Conservation (phyloP, 179 eudicot genomes). For the Dionaea muscipula region DNA sequence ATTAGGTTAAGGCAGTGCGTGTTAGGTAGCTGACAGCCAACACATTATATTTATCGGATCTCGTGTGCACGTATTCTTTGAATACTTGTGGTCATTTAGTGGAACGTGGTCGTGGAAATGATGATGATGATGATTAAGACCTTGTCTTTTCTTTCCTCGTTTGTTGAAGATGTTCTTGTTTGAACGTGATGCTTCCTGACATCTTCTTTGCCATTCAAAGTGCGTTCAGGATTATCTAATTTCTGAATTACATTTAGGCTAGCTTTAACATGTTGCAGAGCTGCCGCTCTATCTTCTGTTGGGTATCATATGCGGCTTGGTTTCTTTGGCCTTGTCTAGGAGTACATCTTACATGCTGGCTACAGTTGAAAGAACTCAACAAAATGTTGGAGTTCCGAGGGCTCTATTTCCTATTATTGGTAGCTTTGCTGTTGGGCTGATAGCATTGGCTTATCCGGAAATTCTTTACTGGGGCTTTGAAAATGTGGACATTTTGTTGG, state of each 20-base stretch:
- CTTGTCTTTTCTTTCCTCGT: background rate
- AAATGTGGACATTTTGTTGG: constrained; percentile 80
- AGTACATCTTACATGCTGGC: constrained; percentile 63
- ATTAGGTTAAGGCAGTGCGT: no score
- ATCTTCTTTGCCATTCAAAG: background rate
- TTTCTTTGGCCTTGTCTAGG: constrained; percentile 61
- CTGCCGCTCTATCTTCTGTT: constrained; percentile 90
- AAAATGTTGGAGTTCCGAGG: constrained; percentile 39
- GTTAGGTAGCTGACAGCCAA: no score
- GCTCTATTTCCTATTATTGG: constrained; percentile 57
- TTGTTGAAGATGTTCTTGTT: background rate
- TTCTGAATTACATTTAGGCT: constrained; percentile 13
- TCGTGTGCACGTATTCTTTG: no score
- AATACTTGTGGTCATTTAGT: no score
- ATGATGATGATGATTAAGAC: background rate
- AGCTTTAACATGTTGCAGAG: constrained; percentile 41
- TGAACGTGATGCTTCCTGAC: background rate
- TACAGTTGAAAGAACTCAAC: constrained; percentile 36
- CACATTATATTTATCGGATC: no score
- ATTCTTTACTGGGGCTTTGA: constrained; percentile 97
- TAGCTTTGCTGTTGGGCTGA: constrained; percentile 64
- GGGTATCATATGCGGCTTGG: constrained; percentile 83
- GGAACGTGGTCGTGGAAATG: no score
- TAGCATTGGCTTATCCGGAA: constrained; percentile 88
- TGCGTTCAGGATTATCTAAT: background rate